These are phyloP conservation scores for Solanum dulcamara DNA, from an alignment of 257 asterid species.

Conservation along the genomic window DNA sequence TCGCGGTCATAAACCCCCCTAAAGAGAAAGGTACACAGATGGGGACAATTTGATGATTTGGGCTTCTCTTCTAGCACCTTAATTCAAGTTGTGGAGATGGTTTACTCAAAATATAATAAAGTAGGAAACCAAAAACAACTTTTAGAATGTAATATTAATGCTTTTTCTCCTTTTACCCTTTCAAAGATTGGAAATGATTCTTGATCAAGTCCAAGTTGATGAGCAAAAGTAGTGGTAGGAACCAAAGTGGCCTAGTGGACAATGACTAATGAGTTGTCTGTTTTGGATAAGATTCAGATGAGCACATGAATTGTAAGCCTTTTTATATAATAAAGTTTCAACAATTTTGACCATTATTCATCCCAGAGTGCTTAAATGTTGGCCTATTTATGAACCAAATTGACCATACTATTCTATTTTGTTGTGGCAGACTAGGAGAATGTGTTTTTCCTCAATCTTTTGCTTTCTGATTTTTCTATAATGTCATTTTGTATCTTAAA, in stretches of 20 bases:
- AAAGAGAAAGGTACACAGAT: neutral
- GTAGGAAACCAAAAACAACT: neutral
- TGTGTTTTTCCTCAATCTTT: neutral
- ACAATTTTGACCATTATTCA: neutral
- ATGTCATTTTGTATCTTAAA: neutral
- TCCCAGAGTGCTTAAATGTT: neutral
- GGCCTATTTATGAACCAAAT: neutral
- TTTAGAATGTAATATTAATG: neutral
- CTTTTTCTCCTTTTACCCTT: neutral
- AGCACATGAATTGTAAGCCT: neutral
- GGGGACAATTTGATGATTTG: neutral
- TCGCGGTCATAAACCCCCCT: neutral
- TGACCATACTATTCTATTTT: neutral
- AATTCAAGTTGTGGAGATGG: neutral
- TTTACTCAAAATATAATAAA: neutral
- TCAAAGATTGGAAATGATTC: neutral
- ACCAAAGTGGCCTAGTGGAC: neutral
- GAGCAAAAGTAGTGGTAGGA: neutral
- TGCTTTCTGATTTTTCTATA: neutral
- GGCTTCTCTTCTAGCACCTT: neutral
- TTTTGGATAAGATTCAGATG: neutral
- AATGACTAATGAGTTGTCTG: neutral
- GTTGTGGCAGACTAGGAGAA: neutral
- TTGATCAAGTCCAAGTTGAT: neutral
- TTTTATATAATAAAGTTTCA: neutral